Evolutionary conservation across 2,329 filamentous ascomycete genomes (phyloP), one percentile per base, ranked within the genome.

Genomic region (Talaromyces sp.): DNA sequence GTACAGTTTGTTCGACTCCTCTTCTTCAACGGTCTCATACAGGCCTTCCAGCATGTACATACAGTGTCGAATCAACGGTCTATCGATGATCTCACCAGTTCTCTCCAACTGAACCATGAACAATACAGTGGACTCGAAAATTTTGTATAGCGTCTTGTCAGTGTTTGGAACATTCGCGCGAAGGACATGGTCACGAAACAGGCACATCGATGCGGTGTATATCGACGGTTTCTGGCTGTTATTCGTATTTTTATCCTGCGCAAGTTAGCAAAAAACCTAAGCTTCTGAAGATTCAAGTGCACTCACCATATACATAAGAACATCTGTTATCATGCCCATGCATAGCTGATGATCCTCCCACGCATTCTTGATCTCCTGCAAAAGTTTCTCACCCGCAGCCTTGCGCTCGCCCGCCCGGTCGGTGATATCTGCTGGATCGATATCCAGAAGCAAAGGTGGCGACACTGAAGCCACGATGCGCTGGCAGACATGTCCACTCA

Each of bases 321-420:
- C 91, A 73, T 98, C 95, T 4, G 93, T 92, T 56, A 91, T 88
- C 93, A 98, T 98, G 71, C 91, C 92, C 90, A 96, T 96, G 51
- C 90, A 93, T 60, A 90, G 85, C 71, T 93, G 90, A 71, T 99
- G 93, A 64, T 96, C 89, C 63, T 92, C 86, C 91, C 93, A 99
- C 2, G 88, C 86, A 61, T 87, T 82, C 67, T 89, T 89, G 14
- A 98, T 75, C 0, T 86, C 88, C 59, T 85, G 85, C 61, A 99
- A 76, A 65, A 98, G 96, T 69, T 84, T 87, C 75, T 96, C 92
- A 54, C 93, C 93, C 38, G 89, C 88, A 50, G 88, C 84, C 53
- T 90, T 83, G 59, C 90, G 85, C 77, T 97, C 92, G 67, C 89
- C 89, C 17, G 86, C 82, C n/a, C 90, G 74, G 57, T 76, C 75